A percentile compares a stretch with the other conserved stretches of the same genome.
Conservation (phyloP, 1,139 yeast genomes). For the Debaryomyces fabryi region DNA sequence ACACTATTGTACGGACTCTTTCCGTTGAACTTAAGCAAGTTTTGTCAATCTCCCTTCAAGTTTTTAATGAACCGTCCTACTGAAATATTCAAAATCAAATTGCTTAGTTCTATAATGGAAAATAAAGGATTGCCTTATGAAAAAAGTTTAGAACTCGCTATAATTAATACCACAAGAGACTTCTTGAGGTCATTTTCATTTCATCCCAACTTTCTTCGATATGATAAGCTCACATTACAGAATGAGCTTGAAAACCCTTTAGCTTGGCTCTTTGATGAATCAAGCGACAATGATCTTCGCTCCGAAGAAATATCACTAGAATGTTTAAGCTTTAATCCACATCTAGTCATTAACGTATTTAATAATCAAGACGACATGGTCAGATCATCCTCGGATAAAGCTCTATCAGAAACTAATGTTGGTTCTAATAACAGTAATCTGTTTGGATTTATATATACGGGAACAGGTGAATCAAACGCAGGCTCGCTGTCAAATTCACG, state of each 20-base stretch:
- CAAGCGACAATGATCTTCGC: conserved; percentile 22
- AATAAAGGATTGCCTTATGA: conserved; percentile 14
- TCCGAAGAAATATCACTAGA: conserved; percentile 38
- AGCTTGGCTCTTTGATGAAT: conserved; percentile 32
- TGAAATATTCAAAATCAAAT: conserved; percentile 15
- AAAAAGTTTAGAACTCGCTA: conserved; percentile 7
- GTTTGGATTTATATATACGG: conserved; percentile 3
- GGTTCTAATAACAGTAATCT: background rate
- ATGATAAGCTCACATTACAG: conserved; percentile 29
- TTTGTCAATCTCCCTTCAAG: conserved; percentile 42
- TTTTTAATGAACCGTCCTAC: conserved; percentile 16
- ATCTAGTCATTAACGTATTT: conserved; percentile 5
- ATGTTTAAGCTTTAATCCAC: conserved; percentile 36
- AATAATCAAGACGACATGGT: background rate
- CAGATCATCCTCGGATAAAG: background rate
- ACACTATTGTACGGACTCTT: conserved; percentile 63
- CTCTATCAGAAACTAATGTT: background rate
- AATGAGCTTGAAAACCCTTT: conserved; percentile 47
- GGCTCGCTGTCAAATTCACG: conserved; percentile 9
- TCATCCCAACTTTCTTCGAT: conserved; percentile 51
- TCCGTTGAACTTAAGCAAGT: conserved; percentile 53
- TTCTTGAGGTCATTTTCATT: conserved; percentile 33
- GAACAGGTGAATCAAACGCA: conserved; percentile 7
- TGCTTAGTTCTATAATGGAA: conserved; percentile 8
- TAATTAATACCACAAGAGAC: conserved; percentile 14